phyloP scores from a whole-genome alignment of 2,329 filamentous ascomycete genomes.

The Neoscytalidium dimidiatum region DNA sequence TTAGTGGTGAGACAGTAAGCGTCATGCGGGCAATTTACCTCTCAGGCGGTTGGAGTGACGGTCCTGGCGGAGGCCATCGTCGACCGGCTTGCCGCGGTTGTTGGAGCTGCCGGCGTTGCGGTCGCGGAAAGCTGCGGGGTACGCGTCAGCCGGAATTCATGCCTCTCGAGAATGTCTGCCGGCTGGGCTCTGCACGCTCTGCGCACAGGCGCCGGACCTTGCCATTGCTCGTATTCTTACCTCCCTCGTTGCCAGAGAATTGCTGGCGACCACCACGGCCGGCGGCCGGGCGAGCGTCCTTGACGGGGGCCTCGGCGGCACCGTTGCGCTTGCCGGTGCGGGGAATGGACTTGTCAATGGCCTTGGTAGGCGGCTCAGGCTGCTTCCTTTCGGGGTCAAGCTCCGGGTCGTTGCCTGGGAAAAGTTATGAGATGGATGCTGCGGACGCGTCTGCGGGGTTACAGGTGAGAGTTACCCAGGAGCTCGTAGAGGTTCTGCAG shows the following conservation, averaged over 20 bases:
- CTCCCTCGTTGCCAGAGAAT: conserved; percentile 78
- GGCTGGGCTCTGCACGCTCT: neutral
- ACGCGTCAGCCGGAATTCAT: conserved; percentile 5
- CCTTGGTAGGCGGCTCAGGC: conserved; percentile 78
- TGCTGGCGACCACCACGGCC: conserved; percentile 49
- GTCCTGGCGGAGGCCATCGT: conserved; percentile 62
- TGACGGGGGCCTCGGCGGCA: conserved; percentile 67
- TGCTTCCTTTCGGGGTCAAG: conserved; percentile 73
- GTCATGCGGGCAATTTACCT: conserved; percentile 31
- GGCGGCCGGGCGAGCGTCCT: conserved; percentile 37
- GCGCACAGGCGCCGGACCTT: neutral
- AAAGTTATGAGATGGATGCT: conserved; percentile 28
- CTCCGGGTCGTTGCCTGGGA: conserved; percentile 68
- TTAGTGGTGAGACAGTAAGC: conserved; percentile 4
- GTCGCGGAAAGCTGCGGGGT: conserved; percentile 77
- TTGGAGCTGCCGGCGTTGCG: conserved; percentile 75
- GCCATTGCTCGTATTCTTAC: conserved; percentile 57
- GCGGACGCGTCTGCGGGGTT: conserved; percentile 19
- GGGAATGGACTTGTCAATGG: conserved; percentile 78
- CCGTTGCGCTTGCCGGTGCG: conserved; percentile 86
- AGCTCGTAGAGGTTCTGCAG: conserved; percentile 93
- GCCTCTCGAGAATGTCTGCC: neutral
- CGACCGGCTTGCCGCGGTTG: conserved; percentile 80
- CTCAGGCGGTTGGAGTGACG: conserved; percentile 41
- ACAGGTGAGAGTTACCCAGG: conserved; percentile 70